phyloP scores from a whole-genome alignment of 1,284 basidiomycete genomes.

The Austroboletus niveus region DNA sequence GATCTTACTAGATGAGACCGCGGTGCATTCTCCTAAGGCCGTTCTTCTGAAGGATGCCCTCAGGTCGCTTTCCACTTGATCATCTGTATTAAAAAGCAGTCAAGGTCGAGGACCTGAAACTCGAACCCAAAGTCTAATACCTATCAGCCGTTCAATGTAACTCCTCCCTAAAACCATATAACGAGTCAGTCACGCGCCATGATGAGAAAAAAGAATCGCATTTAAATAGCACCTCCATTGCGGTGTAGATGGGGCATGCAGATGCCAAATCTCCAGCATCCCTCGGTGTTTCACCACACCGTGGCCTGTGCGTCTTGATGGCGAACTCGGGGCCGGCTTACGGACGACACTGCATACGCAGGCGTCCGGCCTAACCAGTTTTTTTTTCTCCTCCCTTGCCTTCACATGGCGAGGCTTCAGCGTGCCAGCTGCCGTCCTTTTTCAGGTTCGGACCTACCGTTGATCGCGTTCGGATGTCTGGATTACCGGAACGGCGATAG shows the following conservation, averaged over 20 bases:
- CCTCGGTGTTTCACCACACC: not conserved
- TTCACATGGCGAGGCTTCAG: not conserved
- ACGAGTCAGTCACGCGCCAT: not conserved
- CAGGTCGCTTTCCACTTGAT: too few species aligned
- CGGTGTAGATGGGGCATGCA: not conserved
- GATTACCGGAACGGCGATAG: not conserved
- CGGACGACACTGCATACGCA: not conserved
- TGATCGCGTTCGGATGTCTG: not conserved
- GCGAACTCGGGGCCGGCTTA: not conserved
- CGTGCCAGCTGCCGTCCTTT: not conserved
- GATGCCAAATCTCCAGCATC: not conserved
- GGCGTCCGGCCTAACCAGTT: not conserved
- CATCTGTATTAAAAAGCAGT: too few species aligned
- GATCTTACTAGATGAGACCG: not conserved
- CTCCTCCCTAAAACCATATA: not conserved
- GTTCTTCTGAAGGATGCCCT: not conserved
- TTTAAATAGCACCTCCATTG: not conserved
- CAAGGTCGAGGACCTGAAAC: conserved; percentile 38
- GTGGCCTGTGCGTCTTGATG: not conserved
- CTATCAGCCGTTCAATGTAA: not conserved
- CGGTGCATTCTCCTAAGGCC: not conserved
- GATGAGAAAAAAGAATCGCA: not conserved
- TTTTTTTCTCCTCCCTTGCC: too few species aligned
- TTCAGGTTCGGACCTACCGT: not conserved
- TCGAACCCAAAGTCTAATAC: conserved; percentile 38